Evolutionary conservation across 345 rosid species (phyloP), one percentile per base, ranked within the genome.

Genomic region (Arabidopsis suecica): DNA sequence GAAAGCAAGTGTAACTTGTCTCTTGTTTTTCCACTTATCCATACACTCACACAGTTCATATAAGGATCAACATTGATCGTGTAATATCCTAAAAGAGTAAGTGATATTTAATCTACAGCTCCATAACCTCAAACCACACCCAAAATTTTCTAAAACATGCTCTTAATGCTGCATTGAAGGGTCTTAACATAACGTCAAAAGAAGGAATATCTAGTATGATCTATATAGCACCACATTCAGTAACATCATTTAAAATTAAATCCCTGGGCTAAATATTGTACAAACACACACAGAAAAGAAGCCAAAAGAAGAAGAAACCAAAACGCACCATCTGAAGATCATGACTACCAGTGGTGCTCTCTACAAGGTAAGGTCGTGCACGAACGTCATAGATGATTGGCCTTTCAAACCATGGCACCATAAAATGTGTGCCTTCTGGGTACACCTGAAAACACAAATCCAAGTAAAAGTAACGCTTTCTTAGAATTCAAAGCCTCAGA

Each of bases 311-410:
- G 2, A 56, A 44, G 57, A 40, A 38, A 18, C 10, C 28, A 41
- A 8, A 59, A 76, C 49, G 42, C 82, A 92, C 97, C 96, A 86
- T 92, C 84, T 92, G 99, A 53, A 95, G 99, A 76, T 95, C 99
- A 60, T 89, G 97, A 70, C 97, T 95, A 32, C 99, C 99, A 3
- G 97, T 88, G 45, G 91, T 88, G 79, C 97, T 92, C 85, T 95
- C 97, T 1, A 92, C 95, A 11, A 86, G 78, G 59, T 92, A 87
- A 65, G 99, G 97, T 76, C 97, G 86, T 23, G 99, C 97, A 68
- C 97, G 92, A 12, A 94, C 93, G 73, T 95, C 99, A 58, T 92
- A 95, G 77, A 95, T 94, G 49, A 88, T 69, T 20, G 97, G 95
- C 82, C 96, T 86, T 78, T 94, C 97, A 74, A 94, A 84, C 96